Base-by-base conservation (phyloP, 140 eudicot species). In the Anethum foeniculum region DNA sequence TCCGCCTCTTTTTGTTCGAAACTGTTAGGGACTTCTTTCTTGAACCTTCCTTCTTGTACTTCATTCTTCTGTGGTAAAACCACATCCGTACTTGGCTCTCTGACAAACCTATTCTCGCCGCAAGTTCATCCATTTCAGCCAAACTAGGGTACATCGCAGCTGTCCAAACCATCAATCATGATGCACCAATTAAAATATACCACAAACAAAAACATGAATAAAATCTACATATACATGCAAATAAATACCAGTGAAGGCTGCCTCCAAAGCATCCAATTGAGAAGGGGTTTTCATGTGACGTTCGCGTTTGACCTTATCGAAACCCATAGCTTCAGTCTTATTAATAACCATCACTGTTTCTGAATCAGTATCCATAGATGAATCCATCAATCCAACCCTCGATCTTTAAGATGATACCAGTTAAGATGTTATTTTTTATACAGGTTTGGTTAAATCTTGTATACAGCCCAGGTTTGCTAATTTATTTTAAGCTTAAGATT, bases 31-130 rank as follows among this genome's bases (percentile, higher is more conserved):
- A 75, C 81, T 80, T 85, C 78, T 81, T 82, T 36, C 84, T 86
- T 36, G 77, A 15, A 32, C 88, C 87, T 65, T 86, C 96, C 79
- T 91, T 96, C 81, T 89, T 92, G 80, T 96, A 91, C 90, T 96
- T 96, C 81, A 93, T 83, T 64, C 99, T 86, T 76, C 98, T 79
- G 81, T 96, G 97, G 73, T 97, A 96, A 80, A 96, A 96, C 99
- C 99, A 96, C 99, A 96, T 96, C 84, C 93, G 96, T 85, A 96
- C 83, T 75, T 96, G 99, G 18, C 98, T 71, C 52, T 96, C 99
- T 3, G 94, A 82, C 74, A 96, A 83, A 72, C 90, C 92, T 64
- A 93, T 82, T 71, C 82, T 84, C 64, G 58, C 89, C 0, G 99
- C 90, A 18, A 96, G 88, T 58, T 96, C 88, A 38, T 87, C 93